Percentiles rank a stretch among this genome's conserved stretches.
Conservation (phyloP, 192 early-diverging fungal genomes). For the Coemansia reversa region DNA sequence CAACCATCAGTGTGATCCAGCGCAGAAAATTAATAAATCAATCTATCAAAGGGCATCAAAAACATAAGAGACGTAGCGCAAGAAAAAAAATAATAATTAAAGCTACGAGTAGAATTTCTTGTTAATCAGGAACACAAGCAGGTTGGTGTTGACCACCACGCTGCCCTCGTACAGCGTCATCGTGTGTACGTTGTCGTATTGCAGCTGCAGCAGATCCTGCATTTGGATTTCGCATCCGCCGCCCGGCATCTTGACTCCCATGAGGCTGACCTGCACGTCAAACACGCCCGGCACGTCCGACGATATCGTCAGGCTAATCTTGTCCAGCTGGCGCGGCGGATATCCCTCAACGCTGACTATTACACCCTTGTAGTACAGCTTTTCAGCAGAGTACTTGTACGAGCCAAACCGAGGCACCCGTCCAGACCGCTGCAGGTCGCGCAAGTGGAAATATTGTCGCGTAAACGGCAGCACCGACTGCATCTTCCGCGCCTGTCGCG, state of each 20-base stretch:
- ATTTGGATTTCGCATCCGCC: slow-evolving; percentile 79
- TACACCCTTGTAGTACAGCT: slow-evolving; percentile 91
- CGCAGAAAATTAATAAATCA: background rate
- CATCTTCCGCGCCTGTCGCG: slow-evolving; percentile 52
- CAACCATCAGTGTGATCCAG: slow-evolving; percentile 1
- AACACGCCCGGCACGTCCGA: slow-evolving; percentile 91
- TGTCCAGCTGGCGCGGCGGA: slow-evolving; percentile 80
- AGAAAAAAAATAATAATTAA: slow-evolving; percentile 10
- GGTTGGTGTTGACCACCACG: slow-evolving; percentile 92
- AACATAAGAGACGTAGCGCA: background rate
- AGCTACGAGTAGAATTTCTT: slow-evolving; percentile 76
- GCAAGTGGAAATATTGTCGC: slow-evolving; percentile 92
- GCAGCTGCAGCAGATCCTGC: slow-evolving; percentile 90
- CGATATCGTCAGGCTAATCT: slow-evolving; percentile 87
- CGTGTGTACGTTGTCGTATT: slow-evolving; percentile 89
- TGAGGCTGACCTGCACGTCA: slow-evolving; percentile 78
- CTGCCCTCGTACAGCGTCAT: slow-evolving; percentile 92
- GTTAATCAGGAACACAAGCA: slow-evolving; percentile 95
- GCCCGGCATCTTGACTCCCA: slow-evolving; percentile 66
- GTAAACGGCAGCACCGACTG: slow-evolving; percentile 82
- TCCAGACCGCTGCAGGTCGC: slow-evolving; percentile 80
- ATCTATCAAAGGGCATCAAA: background rate
- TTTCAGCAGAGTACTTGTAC: slow-evolving; percentile 95
- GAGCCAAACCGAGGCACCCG: slow-evolving; percentile 94
- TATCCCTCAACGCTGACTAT: slow-evolving; percentile 82